Base-by-base conservation (phyloP, 2,329 filamentous ascomycete genomes). In the Epichloe glyceriae region DNA sequence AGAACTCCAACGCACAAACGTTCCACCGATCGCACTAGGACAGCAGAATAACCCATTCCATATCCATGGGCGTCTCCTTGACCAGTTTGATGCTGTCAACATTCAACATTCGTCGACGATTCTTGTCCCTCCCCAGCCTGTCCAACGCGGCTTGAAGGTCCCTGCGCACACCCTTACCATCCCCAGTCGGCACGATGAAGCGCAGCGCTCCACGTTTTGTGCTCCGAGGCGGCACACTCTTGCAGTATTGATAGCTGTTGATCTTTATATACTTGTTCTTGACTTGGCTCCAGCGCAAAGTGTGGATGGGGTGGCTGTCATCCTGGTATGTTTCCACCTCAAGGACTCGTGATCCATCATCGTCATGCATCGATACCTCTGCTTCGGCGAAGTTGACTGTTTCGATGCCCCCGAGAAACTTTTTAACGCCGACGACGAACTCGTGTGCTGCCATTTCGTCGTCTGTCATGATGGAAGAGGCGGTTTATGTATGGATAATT, bases 261-360 rank as follows among this genome's bases (percentile, higher is more conserved):
- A 59, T 34, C 7, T 47, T 17, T 15, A 59, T 34, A 45, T 42
- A 51, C 2, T 17, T n/a, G 20, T 46, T 43, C 14, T 53, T 47
- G 20, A 38, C 7, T 35, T 57, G 47, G 6, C 39, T 50, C 52
- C 56, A 59, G 22, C 45, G 17, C 2, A 60, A 34, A 5, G 51
- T 39, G 26, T 59, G 57, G 26, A 47, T 34, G 1, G 56, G 54
- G n/a, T 43, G 47, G 11, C 15, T 26, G 4, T 38, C 44, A 1
- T 44, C 45, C 34, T 55, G 49, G 5, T 20, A 15, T 6, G 47
- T 45, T 17, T 34, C 7, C 30, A n/a, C 35, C 39, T 39, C 20
- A 35, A 43, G 42, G 26, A 17, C 15, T 7, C 26, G 26, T 8
- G 19, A 15, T 19, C 14, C 12, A 1, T 4, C 22, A 19, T 12